phyloP scores from a whole-genome alignment of 1,139 yeast species.

The Arxiozyma slooffiae region DNA sequence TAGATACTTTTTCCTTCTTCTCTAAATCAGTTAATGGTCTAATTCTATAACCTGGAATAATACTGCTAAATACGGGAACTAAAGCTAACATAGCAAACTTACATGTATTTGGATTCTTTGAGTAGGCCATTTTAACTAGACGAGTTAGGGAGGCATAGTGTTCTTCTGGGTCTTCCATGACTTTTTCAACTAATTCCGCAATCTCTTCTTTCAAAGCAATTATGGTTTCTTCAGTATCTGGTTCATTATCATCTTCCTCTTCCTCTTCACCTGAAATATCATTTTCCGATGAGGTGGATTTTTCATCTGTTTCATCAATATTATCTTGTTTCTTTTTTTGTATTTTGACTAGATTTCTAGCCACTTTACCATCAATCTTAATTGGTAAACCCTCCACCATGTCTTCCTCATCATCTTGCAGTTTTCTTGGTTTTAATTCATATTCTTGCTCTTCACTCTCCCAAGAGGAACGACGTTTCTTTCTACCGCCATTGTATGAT shows the following conservation, averaged over 20 bases:
- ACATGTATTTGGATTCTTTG: conserved; percentile 57
- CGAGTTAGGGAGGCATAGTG: conserved; percentile 57
- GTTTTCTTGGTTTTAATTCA: conserved; percentile 48
- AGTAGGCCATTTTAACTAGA: conserved; percentile 60
- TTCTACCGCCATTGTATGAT: conserved; percentile 11
- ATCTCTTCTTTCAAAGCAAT: conserved; percentile 66
- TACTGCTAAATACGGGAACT: conserved; percentile 72
- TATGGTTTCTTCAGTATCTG: conserved; percentile 51
- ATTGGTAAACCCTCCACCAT: conserved; percentile 74
- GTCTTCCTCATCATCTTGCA: conserved; percentile 33
- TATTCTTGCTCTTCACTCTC: conserved; percentile 65
- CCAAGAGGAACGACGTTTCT: conserved; percentile 26
- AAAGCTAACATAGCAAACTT: conserved; percentile 70
- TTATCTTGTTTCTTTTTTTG: conserved; percentile 31
- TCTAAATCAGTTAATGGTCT: conserved; percentile 76
- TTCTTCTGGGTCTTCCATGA: conserved; percentile 88
- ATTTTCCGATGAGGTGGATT: conserved; percentile 1
- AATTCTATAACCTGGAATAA: conserved; percentile 82
- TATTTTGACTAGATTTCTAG: conserved; percentile 42
- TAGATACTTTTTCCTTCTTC: conserved; percentile 69
- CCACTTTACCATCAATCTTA: conserved; percentile 59
- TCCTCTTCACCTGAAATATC: neutral
- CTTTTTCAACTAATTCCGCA: conserved; percentile 66
- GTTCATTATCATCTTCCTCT: conserved; percentile 38
- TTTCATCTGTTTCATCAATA: conserved; percentile 27